Evolutionary conservation across 2,329 filamentous ascomycete genomes (phyloP).

Genomic region (Acephala macrosclerotiorum): DNA sequence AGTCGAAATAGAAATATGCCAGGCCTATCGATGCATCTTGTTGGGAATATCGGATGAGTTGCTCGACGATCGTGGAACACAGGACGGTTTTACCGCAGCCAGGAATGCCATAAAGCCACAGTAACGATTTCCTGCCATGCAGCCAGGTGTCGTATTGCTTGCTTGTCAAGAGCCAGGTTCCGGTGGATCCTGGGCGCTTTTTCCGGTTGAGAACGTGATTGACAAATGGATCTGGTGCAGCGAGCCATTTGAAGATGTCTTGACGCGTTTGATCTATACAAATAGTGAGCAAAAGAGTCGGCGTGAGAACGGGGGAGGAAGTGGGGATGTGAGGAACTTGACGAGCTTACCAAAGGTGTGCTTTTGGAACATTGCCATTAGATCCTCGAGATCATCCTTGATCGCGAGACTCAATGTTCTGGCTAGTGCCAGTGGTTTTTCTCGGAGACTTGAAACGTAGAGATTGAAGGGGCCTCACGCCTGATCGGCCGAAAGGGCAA

Average conservation of each 20-base stretch:
- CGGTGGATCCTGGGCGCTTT: slow-evolving; percentile 36
- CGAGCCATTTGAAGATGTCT: slow-evolving; percentile 36
- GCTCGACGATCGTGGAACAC: slow-evolving; percentile 46
- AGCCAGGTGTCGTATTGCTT: slow-evolving; percentile 43
- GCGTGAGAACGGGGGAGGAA: too few relatives aligned
- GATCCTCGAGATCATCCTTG: slow-evolving; percentile 25
- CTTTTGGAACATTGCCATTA: slow-evolving; percentile 27
- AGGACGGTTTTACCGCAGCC: slow-evolving; percentile 52
- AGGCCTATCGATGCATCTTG: slow-evolving; percentile 32
- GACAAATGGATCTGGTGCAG: slow-evolving; percentile 33
- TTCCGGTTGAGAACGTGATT: slow-evolving; percentile 36
- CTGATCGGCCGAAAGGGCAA: slow-evolving; percentile 34
- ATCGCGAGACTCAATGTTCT: slow-evolving; percentile 28
- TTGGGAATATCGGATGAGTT: slow-evolving; percentile 30
- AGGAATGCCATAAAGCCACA: slow-evolving; percentile 49
- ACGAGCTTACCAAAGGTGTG: slow-evolving; percentile 28
- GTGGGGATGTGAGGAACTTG: not conserved
- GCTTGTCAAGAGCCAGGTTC: slow-evolving; percentile 35
- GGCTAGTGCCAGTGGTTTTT: not conserved
- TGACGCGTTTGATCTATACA: slow-evolving; percentile 22
- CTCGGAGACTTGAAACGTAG: not conserved
- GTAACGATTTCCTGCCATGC: slow-evolving; percentile 40
- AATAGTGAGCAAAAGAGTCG: not conserved
- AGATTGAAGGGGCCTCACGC: slow-evolving; percentile 21
- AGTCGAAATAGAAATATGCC: slow-evolving; percentile 40